Base-by-base conservation (phyloP, 1,284 basidiomycete genomes). In the Ceratobasidium sp. region DNA sequence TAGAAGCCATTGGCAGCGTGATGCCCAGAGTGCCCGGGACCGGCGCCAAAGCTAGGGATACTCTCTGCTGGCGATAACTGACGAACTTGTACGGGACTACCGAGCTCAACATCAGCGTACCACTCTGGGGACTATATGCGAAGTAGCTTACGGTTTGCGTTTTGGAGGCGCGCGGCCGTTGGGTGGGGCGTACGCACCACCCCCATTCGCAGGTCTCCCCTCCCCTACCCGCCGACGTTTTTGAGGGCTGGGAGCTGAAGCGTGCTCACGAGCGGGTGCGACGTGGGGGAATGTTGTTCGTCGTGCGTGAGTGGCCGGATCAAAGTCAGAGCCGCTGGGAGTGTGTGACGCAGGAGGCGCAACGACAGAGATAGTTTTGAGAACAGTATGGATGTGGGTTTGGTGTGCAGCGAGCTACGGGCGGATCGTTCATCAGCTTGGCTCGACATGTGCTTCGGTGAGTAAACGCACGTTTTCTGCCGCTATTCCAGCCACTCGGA, bases 401-500 rank as follows among this genome's bases (percentile, higher is more conserved):
- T 88, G 85, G 81, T 96, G 93, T 4, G 85, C 83, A 76, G 89
- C 88, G 79, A 97, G 87, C 82, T 89, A 75, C 2, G 52, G 9
- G 28, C 14, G 43, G 16, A 41, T 13, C 46, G 13, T 16, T 35
- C n/a, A n/a, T n/a, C n/a, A n/a, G n/a, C n/a, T n/a, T n/a, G n/a
- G n/a, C n/a, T n/a, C n/a, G n/a, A n/a, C n/a, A n/a, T n/a, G n/a
- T n/a, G n/a, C n/a, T n/a, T n/a, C n/a, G n/a, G n/a, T n/a, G n/a
- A 21, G 26, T 74, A 26, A 64, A 80, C 85, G 77, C 76, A 87
- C 86, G 16, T 85, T 93, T 83, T 99, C 97, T 69, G 95, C 95
- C 11, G 96, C 96, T 77, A 93, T 93, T 77, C 92, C 95, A 11
- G 96, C 96, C 73, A 98, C 96, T 78, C 96, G 89, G 80, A 99